Evolutionary conservation across 495 filamentous ascomycete genomes (phyloP).

Genomic region (Chaetomium fimeti): DNA sequence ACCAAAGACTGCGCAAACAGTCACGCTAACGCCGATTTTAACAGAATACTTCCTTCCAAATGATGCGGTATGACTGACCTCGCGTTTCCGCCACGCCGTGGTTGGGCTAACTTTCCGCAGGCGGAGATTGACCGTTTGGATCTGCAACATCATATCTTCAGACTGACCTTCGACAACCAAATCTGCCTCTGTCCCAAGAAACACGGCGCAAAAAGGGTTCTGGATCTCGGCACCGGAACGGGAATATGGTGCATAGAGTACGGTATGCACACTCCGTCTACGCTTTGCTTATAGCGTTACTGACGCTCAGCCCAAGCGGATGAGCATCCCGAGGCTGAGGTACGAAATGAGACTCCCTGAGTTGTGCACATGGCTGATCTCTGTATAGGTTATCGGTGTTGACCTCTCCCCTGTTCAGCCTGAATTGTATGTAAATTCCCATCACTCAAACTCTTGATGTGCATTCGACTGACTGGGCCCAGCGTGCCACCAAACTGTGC

Average conservation of each 20-base stretch:
- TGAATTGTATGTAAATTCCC: too few relatives aligned
- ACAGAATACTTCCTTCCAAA: background rate
- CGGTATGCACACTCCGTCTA: too few relatives aligned
- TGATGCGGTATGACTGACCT: background rate
- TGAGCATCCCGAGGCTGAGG: background rate
- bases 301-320: background rate
- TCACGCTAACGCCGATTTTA: background rate
- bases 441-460: too few relatives aligned
- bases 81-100: too few relatives aligned
- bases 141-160: conserved; percentile 40
- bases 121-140: conserved; percentile 28
- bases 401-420: background rate
- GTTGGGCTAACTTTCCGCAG: too few relatives aligned
- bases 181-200: conserved; percentile 35
- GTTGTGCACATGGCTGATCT: background rate
- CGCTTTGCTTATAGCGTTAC: too few relatives aligned
- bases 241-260: conserved; percentile 28
- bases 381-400: background rate
- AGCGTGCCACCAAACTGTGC: background rate
- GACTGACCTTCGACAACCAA: conserved; percentile 34
- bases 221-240: conserved; percentile 31
- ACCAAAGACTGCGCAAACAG: background rate
- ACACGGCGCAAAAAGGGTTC: conserved; percentile 32
- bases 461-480: too few relatives aligned
- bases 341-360: background rate